A percentile compares a stretch with the other conserved stretches of the same genome.
These are phyloP conservation scores for Stenogyne calaminthoides DNA, from an alignment of 305 asterid species.

Conservation along the genomic window DNA sequence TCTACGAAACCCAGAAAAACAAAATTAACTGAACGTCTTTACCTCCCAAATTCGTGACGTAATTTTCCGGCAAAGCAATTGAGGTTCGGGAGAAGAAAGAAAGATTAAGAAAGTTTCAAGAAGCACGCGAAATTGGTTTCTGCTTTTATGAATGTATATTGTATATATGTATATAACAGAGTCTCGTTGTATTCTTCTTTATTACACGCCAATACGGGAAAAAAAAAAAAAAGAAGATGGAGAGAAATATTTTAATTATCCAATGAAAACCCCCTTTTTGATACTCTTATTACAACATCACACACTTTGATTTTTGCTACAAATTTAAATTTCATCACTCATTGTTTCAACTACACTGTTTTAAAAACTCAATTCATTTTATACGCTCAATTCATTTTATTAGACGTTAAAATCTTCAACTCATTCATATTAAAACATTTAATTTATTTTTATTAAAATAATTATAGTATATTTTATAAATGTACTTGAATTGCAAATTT, in stretches of 20 bases:
- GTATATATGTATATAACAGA: conserved; percentile 25
- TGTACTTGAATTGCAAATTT: too few relatives aligned
- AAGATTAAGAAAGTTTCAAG: background rate
- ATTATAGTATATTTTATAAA: too few relatives aligned
- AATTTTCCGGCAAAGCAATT: conserved; percentile 39
- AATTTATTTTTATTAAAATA: too few relatives aligned
- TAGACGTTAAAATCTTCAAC: too few relatives aligned
- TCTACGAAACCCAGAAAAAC: conserved; percentile 15
- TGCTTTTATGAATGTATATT: conserved; percentile 21
- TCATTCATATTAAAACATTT: too few relatives aligned
- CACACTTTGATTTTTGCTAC: conserved; percentile 27
- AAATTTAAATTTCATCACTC: conserved; percentile 17
- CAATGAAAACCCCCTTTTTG: conserved; percentile 25
- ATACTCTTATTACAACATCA: conserved; percentile 25
- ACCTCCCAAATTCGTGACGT: conserved; percentile 46
- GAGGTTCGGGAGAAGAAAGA: conserved; percentile 13
- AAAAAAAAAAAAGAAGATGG: background rate
- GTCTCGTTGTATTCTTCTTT: conserved; percentile 32
- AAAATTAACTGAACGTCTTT: conserved; percentile 26
- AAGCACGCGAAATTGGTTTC: conserved; percentile 18
- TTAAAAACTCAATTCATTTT: too few relatives aligned
- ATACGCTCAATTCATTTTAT: too few relatives aligned
- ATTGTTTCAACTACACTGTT: conserved; percentile 7
- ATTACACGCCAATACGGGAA: conserved; percentile 37
- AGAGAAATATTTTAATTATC: background rate